Evolutionary conservation across 164 flowering plant species (phyloP), one percentile per base, ranked within the genome.

Genomic region (Euptelea pleiosperma): DNA sequence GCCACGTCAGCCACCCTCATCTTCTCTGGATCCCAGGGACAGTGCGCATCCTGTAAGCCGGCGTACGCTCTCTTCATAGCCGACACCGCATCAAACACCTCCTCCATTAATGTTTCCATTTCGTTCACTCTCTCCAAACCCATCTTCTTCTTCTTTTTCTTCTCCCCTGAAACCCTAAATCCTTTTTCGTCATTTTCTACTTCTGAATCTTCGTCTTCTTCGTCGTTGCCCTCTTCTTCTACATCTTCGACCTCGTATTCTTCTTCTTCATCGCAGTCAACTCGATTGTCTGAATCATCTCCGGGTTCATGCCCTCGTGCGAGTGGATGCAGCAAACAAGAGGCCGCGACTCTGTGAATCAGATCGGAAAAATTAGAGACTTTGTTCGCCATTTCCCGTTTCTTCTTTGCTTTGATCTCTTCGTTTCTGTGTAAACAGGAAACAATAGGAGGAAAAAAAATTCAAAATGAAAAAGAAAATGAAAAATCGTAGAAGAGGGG

Each of bases 21-120:
- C 68, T 74, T 75, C 67, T 82, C 90, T 37, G 82, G 84, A 66
- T 93, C 96, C 96, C 96, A 93, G 1, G 98, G 96, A 62, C 73
- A 74, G 58, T 89, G 96, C 55, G 98, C 89, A 45, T 78, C 92
- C 68, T 93, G 98, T 14, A 89, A 58, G 21, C 65, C 71, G 14
- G 73, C 83, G 60, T 93, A 93, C 31, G 97, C 86, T 62, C 58
- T 78, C 78, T 87, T 93, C 96, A 93, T 67, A 1, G 71, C 70
- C 52, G 87, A 72, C 1, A 85, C 85, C 2, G 89, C 68, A 3
- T 84, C 90, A 64, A 93, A 93, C 35, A 89, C 91, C 43, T 82
- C 79, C 9, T 43, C 56, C 71, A 79, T 64, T 21, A 82, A 25
- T 46, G 42, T 43, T 65, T 72, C 74, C 58, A 72, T 33, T 42